Evolutionary conservation across 495 filamentous ascomycete species (phyloP).

Genomic region (Immersiella caudata): DNA sequence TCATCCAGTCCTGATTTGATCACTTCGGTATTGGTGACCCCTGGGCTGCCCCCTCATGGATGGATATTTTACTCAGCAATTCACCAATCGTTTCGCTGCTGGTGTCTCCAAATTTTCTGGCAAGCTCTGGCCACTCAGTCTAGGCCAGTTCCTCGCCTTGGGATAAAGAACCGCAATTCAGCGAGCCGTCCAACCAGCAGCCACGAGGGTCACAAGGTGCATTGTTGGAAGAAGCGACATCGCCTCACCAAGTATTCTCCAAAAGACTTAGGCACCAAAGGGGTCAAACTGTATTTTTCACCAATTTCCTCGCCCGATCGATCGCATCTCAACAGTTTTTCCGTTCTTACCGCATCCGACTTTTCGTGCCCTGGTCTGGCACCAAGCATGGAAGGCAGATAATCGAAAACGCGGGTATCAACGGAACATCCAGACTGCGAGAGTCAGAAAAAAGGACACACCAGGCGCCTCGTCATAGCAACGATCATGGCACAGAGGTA

Average conservation of each 20-base stretch:
- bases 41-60: slow-evolving; percentile 6
- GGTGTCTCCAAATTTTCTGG: slow-evolving; percentile 26
- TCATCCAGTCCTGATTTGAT: not conserved
- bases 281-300: not conserved
- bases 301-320: not conserved
- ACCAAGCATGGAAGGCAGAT: slow-evolving; percentile 1
- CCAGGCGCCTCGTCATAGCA: not conserved
- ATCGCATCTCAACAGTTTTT: not conserved
- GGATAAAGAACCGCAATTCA: slow-evolving; percentile 4
- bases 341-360: no score
- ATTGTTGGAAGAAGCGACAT: slow-evolving; percentile 2
- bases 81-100: slow-evolving; percentile 26
- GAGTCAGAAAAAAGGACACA: not conserved
- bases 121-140: slow-evolving; percentile 17
- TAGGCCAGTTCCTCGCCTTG: not conserved
- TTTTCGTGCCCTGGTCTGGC: not conserved
- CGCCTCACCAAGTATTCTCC: not conserved
- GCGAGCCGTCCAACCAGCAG: not conserved
- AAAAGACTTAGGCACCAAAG: not conserved
- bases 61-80: slow-evolving; percentile 18
- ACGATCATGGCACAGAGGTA: slow-evolving; percentile 16
- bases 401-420: slow-evolving; percentile 5
- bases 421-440: not conserved
- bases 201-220: slow-evolving; percentile 8
- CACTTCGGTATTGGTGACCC: not conserved